Conservation (phyloP, 805 yeast genomes). For the Saturnispora sekii region DNA sequence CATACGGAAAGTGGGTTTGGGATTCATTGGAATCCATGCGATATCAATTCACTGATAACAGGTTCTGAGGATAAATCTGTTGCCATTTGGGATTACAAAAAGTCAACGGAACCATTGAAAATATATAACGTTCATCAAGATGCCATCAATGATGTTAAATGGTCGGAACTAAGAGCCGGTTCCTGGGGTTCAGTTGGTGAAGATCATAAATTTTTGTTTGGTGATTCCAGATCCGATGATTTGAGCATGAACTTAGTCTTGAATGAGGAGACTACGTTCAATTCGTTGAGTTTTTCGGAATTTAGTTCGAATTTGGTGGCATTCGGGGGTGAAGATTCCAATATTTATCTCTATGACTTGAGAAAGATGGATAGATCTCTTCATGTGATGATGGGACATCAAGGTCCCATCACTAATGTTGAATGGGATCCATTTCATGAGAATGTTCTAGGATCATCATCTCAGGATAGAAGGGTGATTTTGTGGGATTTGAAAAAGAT, state of each 20-base stretch:
- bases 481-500: conserved; percentile 73
- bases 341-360: conserved; percentile 55
- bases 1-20: conserved; percentile 71
- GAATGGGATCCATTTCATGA: conserved; percentile 75
- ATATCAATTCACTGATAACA: conserved; percentile 43
- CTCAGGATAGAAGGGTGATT: conserved; percentile 67
- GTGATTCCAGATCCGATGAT: conserved; percentile 37
- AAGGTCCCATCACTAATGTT: conserved; percentile 56
- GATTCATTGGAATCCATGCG: conserved; percentile 49
- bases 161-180: conserved; percentile 46
- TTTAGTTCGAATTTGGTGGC: conserved; percentile 53
- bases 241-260: conserved; percentile 21
- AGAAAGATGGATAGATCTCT: conserved; percentile 35
- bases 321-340: conserved; percentile 60
- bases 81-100: conserved; percentile 47
- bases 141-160: conserved; percentile 68
- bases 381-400: conserved; percentile 76
- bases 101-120: conserved; percentile 19
- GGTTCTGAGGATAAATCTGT: conserved; percentile 59
- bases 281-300: conserved; percentile 56
- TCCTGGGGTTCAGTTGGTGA: conserved; percentile 69
- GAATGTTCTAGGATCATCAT: conserved; percentile 68
- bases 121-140: conserved; percentile 36
- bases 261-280: conserved; percentile 34
- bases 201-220: conserved; percentile 45